A percentile compares a stretch with the other conserved stretches of the same genome.
phyloP scores from a whole-genome alignment of 2,329 filamentous ascomycete genomes.

The Penicillium sp. region DNA sequence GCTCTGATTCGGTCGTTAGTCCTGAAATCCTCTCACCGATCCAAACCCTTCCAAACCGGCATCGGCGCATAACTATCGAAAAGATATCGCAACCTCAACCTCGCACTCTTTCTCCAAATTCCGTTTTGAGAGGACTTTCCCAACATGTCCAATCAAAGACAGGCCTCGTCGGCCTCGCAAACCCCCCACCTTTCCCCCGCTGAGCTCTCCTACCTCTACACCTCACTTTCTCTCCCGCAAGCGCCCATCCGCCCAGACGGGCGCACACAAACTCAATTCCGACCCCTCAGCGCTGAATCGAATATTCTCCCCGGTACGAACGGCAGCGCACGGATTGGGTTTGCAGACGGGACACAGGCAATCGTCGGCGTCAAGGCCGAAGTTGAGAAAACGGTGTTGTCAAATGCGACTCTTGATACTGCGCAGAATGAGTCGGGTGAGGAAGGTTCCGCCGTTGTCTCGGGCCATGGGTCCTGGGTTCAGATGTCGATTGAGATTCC shows the following conservation, averaged over 20 bases:
- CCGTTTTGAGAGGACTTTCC: conserved; percentile 2
- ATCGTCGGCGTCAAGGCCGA: conserved; percentile 95
- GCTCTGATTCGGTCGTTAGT: background rate
- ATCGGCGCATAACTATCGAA: no score
- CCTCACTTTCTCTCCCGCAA: conserved; percentile 70
- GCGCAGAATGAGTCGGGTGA: conserved; percentile 33
- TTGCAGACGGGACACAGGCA: conserved; percentile 91
- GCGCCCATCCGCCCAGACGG: conserved; percentile 80
- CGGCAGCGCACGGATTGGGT: conserved; percentile 87
- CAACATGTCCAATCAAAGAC: conserved; percentile 58
- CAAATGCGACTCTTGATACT: conserved; percentile 32
- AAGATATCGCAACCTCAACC: background rate
- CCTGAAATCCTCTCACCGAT: background rate
- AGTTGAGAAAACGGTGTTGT: conserved; percentile 64
- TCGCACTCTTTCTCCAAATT: no score
- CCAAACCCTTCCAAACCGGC: no score
- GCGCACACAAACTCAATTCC: conserved; percentile 76
- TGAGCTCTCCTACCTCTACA: conserved; percentile 92
- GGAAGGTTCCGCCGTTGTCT: conserved; percentile 19
- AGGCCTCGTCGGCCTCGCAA: conserved; percentile 47
- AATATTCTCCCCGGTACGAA: conserved; percentile 84
- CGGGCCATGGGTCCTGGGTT: conserved; percentile 64
- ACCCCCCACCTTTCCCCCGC: conserved; percentile 75
- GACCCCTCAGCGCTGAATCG: conserved; percentile 82
- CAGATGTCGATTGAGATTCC: conserved; percentile 90